Evolutionary conservation across 2,329 filamentous ascomycete species (phyloP).

Genomic region (Aureobasidium sp.): DNA sequence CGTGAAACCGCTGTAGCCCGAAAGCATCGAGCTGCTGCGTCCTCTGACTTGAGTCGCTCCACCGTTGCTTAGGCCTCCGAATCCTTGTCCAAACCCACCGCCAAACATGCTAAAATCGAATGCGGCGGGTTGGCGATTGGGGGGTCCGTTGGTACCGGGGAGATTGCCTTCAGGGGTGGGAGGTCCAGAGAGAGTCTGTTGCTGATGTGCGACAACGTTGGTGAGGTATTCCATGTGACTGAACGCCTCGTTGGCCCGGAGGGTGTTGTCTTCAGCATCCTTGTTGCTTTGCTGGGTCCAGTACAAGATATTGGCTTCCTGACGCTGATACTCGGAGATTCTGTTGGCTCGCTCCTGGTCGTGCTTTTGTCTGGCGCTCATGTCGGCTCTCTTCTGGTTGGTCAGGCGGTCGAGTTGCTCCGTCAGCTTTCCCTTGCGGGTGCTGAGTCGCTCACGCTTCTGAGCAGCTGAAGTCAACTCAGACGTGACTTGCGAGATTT

Average conservation of each 20-base stretch:
- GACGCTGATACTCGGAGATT: constrained; percentile 26
- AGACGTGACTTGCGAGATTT: constrained; percentile 53
- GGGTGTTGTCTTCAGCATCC: constrained; percentile 28
- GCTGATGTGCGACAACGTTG: constrained; percentile 20
- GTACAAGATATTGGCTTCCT: constrained; percentile 30
- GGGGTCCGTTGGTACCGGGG: constrained; percentile 38
- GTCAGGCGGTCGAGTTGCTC: constrained; percentile 63
- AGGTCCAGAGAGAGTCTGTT: constrained; percentile 18
- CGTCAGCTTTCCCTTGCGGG: constrained; percentile 63
- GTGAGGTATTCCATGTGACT: constrained; percentile 27
- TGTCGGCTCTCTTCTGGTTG: constrained; percentile 54
- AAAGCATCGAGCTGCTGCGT: constrained; percentile 45
- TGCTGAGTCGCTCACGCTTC: constrained; percentile 64
- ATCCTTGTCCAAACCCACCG: constrained; percentile 11
- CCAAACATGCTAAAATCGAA: constrained; percentile 15
- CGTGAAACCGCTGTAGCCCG: constrained; percentile 43
- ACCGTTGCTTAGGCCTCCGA: constrained; percentile 9
- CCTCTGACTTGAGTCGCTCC: constrained; percentile 31
- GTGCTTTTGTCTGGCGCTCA: constrained; percentile 26
- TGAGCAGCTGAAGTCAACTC: constrained; percentile 56
- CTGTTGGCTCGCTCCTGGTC: constrained; percentile 23
- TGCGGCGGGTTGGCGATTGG: constrained; percentile 17
- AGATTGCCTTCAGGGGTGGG: constrained; percentile 50
- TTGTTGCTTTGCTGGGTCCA: constrained; percentile 31
- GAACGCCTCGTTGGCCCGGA: constrained; percentile 31